These are phyloP conservation scores for Monilinia polystroma DNA, from an alignment of 2,329 filamentous ascomycete species.

Conservation along the genomic window DNA sequence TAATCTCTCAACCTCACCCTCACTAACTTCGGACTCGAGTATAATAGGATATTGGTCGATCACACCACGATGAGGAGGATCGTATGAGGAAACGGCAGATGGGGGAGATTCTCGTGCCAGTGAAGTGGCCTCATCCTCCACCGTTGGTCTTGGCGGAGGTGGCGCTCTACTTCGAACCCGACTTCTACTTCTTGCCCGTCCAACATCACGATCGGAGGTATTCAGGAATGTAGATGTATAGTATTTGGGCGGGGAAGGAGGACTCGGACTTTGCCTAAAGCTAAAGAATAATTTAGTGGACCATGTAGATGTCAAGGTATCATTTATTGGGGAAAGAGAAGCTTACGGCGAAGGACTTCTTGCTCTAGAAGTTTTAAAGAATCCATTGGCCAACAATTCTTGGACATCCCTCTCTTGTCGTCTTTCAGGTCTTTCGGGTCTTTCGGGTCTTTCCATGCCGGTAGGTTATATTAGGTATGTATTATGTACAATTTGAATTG, in stretches of 20 bases:
- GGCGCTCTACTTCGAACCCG: slow-evolving; percentile 30
- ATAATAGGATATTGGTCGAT: slow-evolving; percentile 69
- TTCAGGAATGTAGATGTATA: slow-evolving; percentile 24
- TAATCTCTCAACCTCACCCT: slow-evolving; percentile 36
- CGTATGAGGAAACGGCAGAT: slow-evolving; percentile 46
- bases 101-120: slow-evolving; percentile 55
- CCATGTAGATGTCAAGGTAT: background rate
- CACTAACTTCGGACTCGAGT: slow-evolving; percentile 53
- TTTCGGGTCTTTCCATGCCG: slow-evolving; percentile 29
- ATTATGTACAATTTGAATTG: background rate
- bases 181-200: slow-evolving; percentile 29
- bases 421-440: slow-evolving; percentile 17
- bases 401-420: slow-evolving; percentile 30
- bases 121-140: slow-evolving; percentile 67
- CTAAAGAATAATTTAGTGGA: slow-evolving; percentile 17
- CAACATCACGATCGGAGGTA: slow-evolving; percentile 21
- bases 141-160: slow-evolving; percentile 59
- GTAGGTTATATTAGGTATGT: background rate
- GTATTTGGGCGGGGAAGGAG: slow-evolving; percentile 22
- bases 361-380: slow-evolving; percentile 51
- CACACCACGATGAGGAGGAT: slow-evolving; percentile 60
- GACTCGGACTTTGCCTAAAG: slow-evolving; percentile 5
- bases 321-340: background rate
- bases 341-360: slow-evolving; percentile 42
- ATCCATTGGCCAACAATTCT: slow-evolving; percentile 48